Evolutionary conservation across 495 filamentous ascomycete genomes (phyloP), one percentile per base, ranked within the genome.

Genomic region (Penicillium odoratum): DNA sequence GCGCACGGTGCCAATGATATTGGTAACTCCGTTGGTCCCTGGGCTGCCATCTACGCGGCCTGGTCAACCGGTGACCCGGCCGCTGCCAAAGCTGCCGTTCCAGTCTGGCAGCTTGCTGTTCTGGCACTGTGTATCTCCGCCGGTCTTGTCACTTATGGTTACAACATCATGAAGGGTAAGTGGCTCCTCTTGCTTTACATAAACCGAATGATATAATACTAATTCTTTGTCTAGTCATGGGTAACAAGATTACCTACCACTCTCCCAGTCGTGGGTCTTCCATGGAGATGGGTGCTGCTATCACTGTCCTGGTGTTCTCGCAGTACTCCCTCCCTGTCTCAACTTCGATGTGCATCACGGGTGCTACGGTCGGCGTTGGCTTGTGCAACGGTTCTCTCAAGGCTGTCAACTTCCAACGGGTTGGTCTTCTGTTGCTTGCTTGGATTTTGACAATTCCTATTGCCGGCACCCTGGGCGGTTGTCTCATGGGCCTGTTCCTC

Each of bases 1-100:
- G 85, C 88, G 3, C 89, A 93, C 74, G 89, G 89, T 51, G 85
- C 88, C 64, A 93, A 93, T 70, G 90, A 92, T 67, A 83, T 92
- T 57, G 79, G 85, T 45, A 91, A 91, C 75, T 87, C 89, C 13
- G 83, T 91, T 60, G 89, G 89, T 10, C 88, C 88, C 29, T 89
- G 81, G 71, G 83, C 87, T 36, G 86, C 83, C 48, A 83, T 90
- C 68, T 92, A 84, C 77, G 69, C 75, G 26, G 79, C 85, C 60
- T 93, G 88, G 87, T 69, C 73, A 4, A 84, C 81, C 10, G 82
- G 80, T 18, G 67, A 70, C 26, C 73, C 79, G 0, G 59, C 69
- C 13, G 65, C 62, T 9, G 57, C 77, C 64, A 87, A 83, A 65
- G 72, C 80, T 5, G 65, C 75, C 3, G 83, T 85, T 0, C 82